phyloP scores from a whole-genome alignment of 192 early-diverging fungal genomes.

The Coemansia sp. region DNA sequence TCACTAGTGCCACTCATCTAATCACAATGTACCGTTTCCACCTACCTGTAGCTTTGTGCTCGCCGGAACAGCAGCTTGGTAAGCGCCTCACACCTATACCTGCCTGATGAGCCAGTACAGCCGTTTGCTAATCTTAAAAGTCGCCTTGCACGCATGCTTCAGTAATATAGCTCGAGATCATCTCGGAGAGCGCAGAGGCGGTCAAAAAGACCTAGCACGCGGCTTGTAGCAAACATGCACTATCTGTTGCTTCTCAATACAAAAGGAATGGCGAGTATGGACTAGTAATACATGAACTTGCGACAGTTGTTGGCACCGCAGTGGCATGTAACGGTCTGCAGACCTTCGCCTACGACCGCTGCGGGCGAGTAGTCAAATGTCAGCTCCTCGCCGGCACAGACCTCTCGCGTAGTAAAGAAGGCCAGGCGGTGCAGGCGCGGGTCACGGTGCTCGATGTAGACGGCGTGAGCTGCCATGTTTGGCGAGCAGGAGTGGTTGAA shows the following conservation, averaged over 20 bases:
- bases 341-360: not conserved
- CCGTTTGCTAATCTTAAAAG: not conserved
- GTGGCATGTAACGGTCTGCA: conserved; percentile 19
- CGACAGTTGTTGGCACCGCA: conserved; percentile 38
- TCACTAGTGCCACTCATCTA: not conserved
- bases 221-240: conserved; percentile 4
- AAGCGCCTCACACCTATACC: not conserved
- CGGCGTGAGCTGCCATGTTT: conserved; percentile 65
- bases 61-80: conserved; percentile 41
- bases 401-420: conserved; percentile 82
- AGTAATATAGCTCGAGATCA: conserved; percentile 17
- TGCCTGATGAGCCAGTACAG: not conserved
- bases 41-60: conserved; percentile 32
- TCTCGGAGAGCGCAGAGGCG: conserved; percentile 4
- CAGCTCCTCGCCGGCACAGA: conserved; percentile 81
- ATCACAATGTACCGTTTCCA: not conserved
- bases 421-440: conserved; percentile 81
- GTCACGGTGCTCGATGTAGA: conserved; percentile 82
- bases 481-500: conserved; percentile 98
- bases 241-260: not conserved
- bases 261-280: not conserved
- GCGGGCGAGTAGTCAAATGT: conserved; percentile 96
- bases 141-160: not conserved
- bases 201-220: not conserved
- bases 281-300: conserved; percentile 21